Evolutionary conservation across 345 rosid genomes (phyloP), one percentile per base, ranked within the genome.

Genomic region (Eucalyptus viminalis): DNA sequence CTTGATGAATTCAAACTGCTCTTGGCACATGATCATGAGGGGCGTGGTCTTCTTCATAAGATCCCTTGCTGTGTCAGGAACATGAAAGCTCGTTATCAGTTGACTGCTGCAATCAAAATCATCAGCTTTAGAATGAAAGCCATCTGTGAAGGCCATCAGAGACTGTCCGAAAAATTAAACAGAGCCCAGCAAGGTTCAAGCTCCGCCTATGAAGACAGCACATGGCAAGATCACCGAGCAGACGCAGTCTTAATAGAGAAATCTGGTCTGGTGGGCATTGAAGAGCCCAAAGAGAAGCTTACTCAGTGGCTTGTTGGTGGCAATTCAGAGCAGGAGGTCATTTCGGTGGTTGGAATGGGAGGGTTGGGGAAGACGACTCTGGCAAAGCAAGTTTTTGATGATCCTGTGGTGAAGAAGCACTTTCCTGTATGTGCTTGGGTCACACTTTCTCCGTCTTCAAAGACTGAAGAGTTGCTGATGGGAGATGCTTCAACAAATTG

Each of bases 291-390:
- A 90, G 86, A 50, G 81, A 90, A 69, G 58, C 86, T 93, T 49
- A 51, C 88, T 15, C 44, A 88, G 56, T 45, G 87, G 90, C 86
- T 93, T 1, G 88, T 92, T 5, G 87, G 44, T 2, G 90, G 92
- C n/a, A 53, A 49, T 9, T 13, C 88, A 0, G 67, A 69, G 19
- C 89, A 67, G 22, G 37, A 87, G 80, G 93, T 90, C 21, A 51
- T 93, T 34, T 90, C 92, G 1, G 50, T 93, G 3, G 88, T 87
- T 24, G 95, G 93, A 25, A 92, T 92, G 94, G 95, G 94, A 43
- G 95, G 95, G 2, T 21, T 92, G 50, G 94, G 95, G 22, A 93
- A 93, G 51, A 92, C 93, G 29, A 93, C 94, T 40, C 51, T 93
- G 50, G 93, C 89, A 8, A 93, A 90, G 89, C 91, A 92, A 88